Evolutionary conservation across 768 basidiomycete genomes (phyloP), one percentile per base, ranked within the genome.

Genomic region (Tylopilus rubrobrunneus): DNA sequence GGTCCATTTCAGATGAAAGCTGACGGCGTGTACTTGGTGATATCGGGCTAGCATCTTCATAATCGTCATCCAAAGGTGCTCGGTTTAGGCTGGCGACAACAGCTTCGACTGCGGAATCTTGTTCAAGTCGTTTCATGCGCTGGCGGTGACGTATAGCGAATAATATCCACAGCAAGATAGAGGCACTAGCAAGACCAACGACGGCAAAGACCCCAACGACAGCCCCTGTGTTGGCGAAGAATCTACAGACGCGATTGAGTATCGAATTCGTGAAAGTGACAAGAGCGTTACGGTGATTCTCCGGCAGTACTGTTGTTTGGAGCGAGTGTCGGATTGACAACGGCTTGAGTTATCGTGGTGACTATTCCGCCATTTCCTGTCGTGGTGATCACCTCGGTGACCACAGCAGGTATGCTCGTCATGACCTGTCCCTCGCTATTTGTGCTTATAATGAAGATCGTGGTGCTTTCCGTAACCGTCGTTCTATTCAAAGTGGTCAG

Each of bases 131-230:
- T 33, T 71, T 77, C 40, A 77, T 81, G 31, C 83, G 77, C 44
- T 85, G 79, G 56, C 85, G 81, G 45, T 86, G 80, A 25, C 84
- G 83, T 51, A 88, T 66, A 48, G 82, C 85, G 65, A 90, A 89
- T 59, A 88, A 70, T 52, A 86, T 75, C 79, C 82, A 89, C 45
- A 90, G 74, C 39, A 83, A 62, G 51, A 83, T 90, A 45, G 78
- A 83, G 21, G 81, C 84, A 28, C 73, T 84, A 4, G 90, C 86
- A 19, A 98, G 77, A 28, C 93, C 95, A 17, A 95, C 89, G 15
- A 93, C 84, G 37, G 92, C 82, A 62, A 97, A 98, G 8, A 93
- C 89, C 43, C 90, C 96, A 1, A 87, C 87, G 4, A 98, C 93
- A 11, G 93, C 95, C 19, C 92, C 92, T 23, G 86, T 89, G 66